Percentiles rank a stretch among this genome's conserved stretches.
These are phyloP conservation scores for Euphorbia lathyris DNA, from an alignment of 345 rosid genomes.

Conservation along the genomic window DNA sequence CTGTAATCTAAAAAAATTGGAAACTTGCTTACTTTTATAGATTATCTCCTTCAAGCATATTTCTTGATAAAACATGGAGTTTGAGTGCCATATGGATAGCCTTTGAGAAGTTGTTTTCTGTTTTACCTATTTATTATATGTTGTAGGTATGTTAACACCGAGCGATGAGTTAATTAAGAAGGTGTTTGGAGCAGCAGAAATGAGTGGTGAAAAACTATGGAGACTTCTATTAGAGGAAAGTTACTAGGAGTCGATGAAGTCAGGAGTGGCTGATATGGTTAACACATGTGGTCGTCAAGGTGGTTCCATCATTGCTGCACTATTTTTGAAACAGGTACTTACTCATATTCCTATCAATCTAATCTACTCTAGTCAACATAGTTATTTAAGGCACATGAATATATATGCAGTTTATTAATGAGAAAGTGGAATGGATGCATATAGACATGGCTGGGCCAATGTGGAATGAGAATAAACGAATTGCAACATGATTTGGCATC, in stretches of 20 bases:
- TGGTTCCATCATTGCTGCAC: constrained; percentile 86
- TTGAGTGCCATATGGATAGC: not conserved
- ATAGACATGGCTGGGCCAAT: constrained; percentile 96
- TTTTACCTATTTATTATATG: too few relatives aligned
- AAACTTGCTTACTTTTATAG: too few relatives aligned
- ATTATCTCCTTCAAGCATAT: too few relatives aligned
- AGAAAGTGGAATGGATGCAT: constrained; percentile 97
- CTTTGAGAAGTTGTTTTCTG: too few relatives aligned
- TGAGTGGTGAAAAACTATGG: constrained; percentile 94
- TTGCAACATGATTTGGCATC: constrained; percentile 84
- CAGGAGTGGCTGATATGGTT: constrained; percentile 93
- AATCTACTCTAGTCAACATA: not conserved
- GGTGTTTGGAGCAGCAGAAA: constrained; percentile 64
- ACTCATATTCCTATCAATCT: not conserved
- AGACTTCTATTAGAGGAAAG: constrained; percentile 96
- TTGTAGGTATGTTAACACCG: constrained; percentile 76
- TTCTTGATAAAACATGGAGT: not conserved
- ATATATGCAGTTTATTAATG: constrained; percentile 73
- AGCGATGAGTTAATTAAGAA: constrained; percentile 81
- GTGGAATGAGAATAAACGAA: constrained; percentile 74
- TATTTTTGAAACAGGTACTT: constrained; percentile 86
- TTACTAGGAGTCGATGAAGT: constrained; percentile 97
- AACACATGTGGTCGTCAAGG: constrained; percentile 85
- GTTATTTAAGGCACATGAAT: not conserved
- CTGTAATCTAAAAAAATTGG: too few relatives aligned